These are phyloP conservation scores for Suillus subaureus DNA, from an alignment of 768 basidiomycete genomes.

Conservation along the genomic window DNA sequence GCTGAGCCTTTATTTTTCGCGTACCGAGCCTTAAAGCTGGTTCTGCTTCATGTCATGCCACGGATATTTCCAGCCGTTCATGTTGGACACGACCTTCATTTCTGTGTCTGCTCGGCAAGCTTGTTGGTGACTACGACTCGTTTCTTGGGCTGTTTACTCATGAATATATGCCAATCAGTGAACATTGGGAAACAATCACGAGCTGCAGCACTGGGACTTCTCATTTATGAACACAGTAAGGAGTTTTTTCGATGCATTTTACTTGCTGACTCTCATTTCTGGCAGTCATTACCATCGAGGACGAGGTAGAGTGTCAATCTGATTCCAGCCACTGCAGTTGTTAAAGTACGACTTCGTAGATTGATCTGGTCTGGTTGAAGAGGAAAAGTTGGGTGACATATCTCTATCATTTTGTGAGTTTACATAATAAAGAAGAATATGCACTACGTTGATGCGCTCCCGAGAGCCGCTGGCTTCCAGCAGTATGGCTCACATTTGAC, in stretches of 20 bases:
- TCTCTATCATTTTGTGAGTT: constrained; percentile 15
- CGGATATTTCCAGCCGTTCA: background rate
- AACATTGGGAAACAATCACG: constrained; percentile 14
- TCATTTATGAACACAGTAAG: constrained; percentile 18
- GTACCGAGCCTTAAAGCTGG: background rate
- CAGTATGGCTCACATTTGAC: constrained; percentile 9
- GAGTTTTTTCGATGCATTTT: background rate
- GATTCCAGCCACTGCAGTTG: background rate
- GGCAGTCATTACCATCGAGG: constrained; percentile 10
- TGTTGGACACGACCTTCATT: background rate
- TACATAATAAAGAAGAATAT: background rate
- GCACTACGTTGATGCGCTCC: background rate
- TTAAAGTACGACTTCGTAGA: background rate
- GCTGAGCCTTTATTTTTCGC: background rate
- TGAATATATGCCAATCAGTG: constrained; percentile 6
- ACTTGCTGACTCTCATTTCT: background rate
- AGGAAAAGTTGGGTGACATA: constrained; percentile 15
- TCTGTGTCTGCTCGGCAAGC: background rate
- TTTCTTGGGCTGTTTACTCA: constrained; percentile 1
- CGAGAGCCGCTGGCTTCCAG: constrained; percentile 15
- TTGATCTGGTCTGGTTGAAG: constrained; percentile 16
- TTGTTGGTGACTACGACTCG: background rate
- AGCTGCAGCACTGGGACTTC: constrained; percentile 13
- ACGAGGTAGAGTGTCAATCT: constrained; percentile 10
- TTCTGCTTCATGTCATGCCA: background rate